Percentiles rank a stretch among this genome's conserved stretches.
These are phyloP conservation scores for Komagataella mondaviorum DNA, from an alignment of 805 yeast genomes.

Conservation along the genomic window DNA sequence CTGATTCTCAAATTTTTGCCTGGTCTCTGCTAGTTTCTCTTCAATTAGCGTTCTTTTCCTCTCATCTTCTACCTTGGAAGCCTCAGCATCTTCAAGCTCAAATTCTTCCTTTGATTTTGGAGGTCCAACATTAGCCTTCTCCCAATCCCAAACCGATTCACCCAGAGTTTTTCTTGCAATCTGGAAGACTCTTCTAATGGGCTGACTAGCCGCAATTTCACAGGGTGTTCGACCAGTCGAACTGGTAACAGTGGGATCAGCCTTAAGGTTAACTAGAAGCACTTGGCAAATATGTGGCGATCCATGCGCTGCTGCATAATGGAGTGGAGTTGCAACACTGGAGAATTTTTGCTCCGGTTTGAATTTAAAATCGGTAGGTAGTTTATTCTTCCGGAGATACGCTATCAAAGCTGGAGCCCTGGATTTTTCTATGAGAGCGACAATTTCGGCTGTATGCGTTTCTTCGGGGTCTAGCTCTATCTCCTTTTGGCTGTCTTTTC, in stretches of 20 bases:
- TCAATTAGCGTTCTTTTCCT: constrained; percentile 28
- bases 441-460: constrained; percentile 41
- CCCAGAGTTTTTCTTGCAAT: constrained; percentile 56
- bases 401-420: constrained; percentile 62
- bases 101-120: constrained; percentile 46
- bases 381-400: constrained; percentile 43
- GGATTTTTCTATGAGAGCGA: constrained; percentile 51
- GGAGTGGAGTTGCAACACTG: constrained; percentile 61
- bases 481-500: constrained; percentile 4
- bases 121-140: constrained; percentile 45
- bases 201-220: constrained; percentile 41
- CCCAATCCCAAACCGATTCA: constrained; percentile 61
- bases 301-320: constrained; percentile 62
- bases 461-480: constrained; percentile 19
- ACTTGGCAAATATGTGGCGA: constrained; percentile 53
- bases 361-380: constrained; percentile 38
- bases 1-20: constrained; percentile 22
- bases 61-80: constrained; percentile 20
- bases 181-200: constrained; percentile 46
- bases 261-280: constrained; percentile 48
- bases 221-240: constrained; percentile 48
- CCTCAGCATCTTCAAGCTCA: constrained; percentile 24
- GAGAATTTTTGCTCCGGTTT: constrained; percentile 39
- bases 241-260: constrained; percentile 52
- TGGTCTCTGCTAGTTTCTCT: constrained; percentile 25